Percentiles rank a stretch among this genome's conserved stretches.
Evolutionary conservation across 768 basidiomycete species (phyloP).

Genomic region (Trametes elegans): DNA sequence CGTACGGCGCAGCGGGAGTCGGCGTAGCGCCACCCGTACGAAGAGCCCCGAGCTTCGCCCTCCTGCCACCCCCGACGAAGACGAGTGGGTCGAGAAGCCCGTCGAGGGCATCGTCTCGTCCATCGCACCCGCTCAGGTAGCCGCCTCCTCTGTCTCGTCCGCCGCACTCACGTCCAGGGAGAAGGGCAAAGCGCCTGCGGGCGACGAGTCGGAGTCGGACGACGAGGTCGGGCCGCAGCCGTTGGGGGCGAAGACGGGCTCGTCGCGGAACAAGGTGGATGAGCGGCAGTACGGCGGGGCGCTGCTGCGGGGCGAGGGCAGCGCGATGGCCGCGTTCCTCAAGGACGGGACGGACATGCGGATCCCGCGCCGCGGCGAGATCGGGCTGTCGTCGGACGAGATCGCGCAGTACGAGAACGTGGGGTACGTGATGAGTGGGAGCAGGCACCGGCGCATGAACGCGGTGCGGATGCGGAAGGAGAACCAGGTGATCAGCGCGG

Average conservation of each 20-base stretch:
- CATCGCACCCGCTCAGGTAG: conserved; percentile 20
- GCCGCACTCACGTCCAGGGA: conserved; percentile 3
- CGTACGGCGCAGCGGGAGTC: conserved; percentile 25
- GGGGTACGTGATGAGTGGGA: conserved; percentile 98
- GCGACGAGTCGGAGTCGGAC: conserved; percentile 47
- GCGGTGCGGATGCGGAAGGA: conserved; percentile 99
- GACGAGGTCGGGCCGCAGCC: conserved; percentile 83
- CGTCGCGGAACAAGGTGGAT: conserved; percentile 55
- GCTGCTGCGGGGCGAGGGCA: conserved; percentile 91
- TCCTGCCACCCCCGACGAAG: conserved; percentile 39
- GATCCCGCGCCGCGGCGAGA: conserved; percentile 98
- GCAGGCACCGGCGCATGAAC: conserved; percentile 94
- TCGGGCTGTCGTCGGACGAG: conserved; percentile 84
- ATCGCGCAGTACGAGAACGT: conserved; percentile 86
- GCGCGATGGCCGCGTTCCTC: conserved; percentile 97
- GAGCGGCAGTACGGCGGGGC: conserved; percentile 89
- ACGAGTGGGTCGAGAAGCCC: conserved; percentile 68
- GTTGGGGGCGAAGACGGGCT: conserved; percentile 36
- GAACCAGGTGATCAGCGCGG: conserved; percentile 98
- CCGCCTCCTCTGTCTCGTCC: not conserved
- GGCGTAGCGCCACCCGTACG: conserved; percentile 28
- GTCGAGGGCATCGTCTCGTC: conserved; percentile 21
- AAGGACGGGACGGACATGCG: conserved; percentile 77
- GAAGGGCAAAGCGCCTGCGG: conserved; percentile 13
- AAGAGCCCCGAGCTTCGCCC: conserved; percentile 30